Evolutionary conservation across 2,329 filamentous ascomycete genomes (phyloP).

Genomic region (Trichoderma sp.): DNA sequence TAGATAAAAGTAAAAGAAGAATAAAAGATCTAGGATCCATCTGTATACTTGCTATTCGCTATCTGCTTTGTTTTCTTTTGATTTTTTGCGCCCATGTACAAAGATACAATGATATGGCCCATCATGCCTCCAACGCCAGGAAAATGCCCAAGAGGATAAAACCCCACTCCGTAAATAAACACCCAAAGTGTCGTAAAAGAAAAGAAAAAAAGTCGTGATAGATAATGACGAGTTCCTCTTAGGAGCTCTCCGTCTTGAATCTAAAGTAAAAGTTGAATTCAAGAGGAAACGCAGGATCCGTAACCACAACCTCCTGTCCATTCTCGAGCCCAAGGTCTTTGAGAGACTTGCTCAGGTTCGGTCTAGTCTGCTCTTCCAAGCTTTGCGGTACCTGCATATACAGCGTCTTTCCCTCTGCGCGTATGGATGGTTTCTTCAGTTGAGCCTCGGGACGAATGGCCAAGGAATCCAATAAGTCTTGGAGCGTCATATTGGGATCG

Average conservation of each 20-base stretch:
- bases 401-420: conserved; percentile 76
- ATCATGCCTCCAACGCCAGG: conserved; percentile 33
- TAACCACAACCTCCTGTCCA: conserved; percentile 88
- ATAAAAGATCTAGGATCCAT: conserved; percentile 15
- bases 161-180: background rate
- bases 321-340: conserved; percentile 69
- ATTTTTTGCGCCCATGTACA: background rate
- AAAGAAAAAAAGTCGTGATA: background rate
- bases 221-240: too few species aligned
- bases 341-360: conserved; percentile 79
- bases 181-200: background rate
- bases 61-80: background rate
- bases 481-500: conserved; percentile 70
- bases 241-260: conserved; percentile 41
- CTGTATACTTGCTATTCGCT: conserved; percentile 21
- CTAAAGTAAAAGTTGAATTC: conserved; percentile 61
- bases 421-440: conserved; percentile 88
- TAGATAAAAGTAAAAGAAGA: background rate
- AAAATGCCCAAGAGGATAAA: conserved; percentile 30
- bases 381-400: conserved; percentile 86
- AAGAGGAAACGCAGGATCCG: conserved; percentile 83
- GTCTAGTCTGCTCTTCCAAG: conserved; percentile 79
- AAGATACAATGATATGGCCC: conserved; percentile 29
- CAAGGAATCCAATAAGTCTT: conserved; percentile 82
- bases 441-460: conserved; percentile 84